phyloP scores from a whole-genome alignment of 2,329 filamentous ascomycete genomes.

The Aphanocladium album region DNA sequence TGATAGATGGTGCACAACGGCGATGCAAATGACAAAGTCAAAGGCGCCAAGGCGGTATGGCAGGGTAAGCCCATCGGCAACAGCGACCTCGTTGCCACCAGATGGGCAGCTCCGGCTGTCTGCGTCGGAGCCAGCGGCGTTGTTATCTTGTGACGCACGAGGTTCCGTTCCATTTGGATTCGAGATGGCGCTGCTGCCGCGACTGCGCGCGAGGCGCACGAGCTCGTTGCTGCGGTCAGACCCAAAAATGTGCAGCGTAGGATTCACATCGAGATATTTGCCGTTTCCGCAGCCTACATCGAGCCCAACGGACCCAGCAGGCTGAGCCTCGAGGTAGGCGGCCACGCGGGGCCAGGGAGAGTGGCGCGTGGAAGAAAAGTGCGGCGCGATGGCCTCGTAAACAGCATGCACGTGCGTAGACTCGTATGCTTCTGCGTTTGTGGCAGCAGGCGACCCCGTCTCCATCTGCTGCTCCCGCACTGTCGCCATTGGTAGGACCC shows the following conservation, averaged over 20 bases:
- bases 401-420: slow-evolving; percentile 82
- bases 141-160: background rate
- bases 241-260: slow-evolving; percentile 70
- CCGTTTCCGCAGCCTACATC: slow-evolving; percentile 97
- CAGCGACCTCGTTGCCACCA: slow-evolving; percentile 58
- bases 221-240: slow-evolving; percentile 71
- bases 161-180: slow-evolving; percentile 2
- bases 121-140: background rate
- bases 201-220: slow-evolving; percentile 41
- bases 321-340: slow-evolving; percentile 62
- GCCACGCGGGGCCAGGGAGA: slow-evolving; percentile 92
- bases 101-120: background rate
- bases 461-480: background rate
- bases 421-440: slow-evolving; percentile 63
- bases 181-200: slow-evolving; percentile 19
- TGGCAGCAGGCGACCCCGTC: background rate
- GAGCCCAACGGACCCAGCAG: slow-evolving; percentile 70
- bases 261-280: slow-evolving; percentile 84
- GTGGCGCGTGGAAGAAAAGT: slow-evolving; percentile 76
- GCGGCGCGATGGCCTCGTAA: slow-evolving; percentile 80
- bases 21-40: slow-evolving; percentile 92
- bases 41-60: slow-evolving; percentile 59
- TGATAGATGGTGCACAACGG: slow-evolving; percentile 89
- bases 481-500: background rate
- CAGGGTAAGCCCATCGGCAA: slow-evolving; percentile 78